Conservation (phyloP, 2,329 filamentous ascomycete species). For the Ophiosphaerella narmari region DNA sequence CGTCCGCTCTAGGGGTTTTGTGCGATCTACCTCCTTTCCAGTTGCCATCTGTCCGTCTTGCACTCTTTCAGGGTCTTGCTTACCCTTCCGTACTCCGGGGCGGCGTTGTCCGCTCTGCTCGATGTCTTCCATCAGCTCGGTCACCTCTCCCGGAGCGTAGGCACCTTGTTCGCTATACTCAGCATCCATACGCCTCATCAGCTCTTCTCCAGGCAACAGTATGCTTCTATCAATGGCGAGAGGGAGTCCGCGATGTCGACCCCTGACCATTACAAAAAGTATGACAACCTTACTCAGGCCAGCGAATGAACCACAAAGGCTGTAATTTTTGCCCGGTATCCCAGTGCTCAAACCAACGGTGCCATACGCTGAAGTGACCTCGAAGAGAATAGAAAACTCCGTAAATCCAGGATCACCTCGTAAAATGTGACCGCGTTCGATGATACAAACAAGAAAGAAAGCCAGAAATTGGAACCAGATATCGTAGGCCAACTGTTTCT, state of each 20-base stretch:
- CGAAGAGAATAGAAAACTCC: constrained; percentile 53
- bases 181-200: constrained; percentile 41
- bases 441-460: constrained; percentile 63
- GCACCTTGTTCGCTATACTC: constrained; percentile 30
- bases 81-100: constrained; percentile 5
- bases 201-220: constrained; percentile 36
- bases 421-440: constrained; percentile 62
- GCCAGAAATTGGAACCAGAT: constrained; percentile 68
- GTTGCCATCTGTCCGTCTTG: not conserved
- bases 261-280: constrained; percentile 59
- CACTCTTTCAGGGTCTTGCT: constrained; percentile 17
- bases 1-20: too few species aligned
- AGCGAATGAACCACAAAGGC: constrained; percentile 61
- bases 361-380: constrained; percentile 63
- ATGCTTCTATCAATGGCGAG: constrained; percentile 40
- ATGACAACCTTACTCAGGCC: constrained; percentile 63
- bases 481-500: constrained; percentile 69
- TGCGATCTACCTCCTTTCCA: not conserved
- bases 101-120: constrained; percentile 15
- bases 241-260: constrained; percentile 34
- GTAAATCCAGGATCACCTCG: constrained; percentile 37
- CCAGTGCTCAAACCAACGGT: constrained; percentile 66
- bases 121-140: constrained; percentile 20
- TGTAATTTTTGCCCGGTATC: constrained; percentile 58
- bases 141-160: constrained; percentile 14